These are phyloP conservation scores for Phoma sp. DNA, from an alignment of 2,329 filamentous ascomycete genomes.

Conservation along the genomic window DNA sequence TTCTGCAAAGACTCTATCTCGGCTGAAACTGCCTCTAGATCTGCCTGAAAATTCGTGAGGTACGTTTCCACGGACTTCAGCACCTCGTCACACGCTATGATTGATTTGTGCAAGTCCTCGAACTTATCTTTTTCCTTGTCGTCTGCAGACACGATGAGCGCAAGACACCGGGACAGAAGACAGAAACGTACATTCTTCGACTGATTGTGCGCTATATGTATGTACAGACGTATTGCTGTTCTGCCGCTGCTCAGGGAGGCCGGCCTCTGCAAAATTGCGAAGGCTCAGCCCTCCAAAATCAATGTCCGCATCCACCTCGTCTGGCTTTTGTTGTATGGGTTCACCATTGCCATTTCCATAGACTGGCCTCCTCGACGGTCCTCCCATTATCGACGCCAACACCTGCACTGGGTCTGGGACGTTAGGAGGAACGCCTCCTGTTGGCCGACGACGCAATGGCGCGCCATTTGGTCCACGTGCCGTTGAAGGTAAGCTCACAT, in stretches of 20 bases:
- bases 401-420: slow-evolving; percentile 74
- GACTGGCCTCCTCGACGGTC: slow-evolving; percentile 38
- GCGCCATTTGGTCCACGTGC: slow-evolving; percentile 72
- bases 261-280: slow-evolving; percentile 67
- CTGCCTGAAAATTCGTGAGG: slow-evolving; percentile 89
- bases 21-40: slow-evolving; percentile 87
- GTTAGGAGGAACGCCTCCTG: slow-evolving; percentile 58
- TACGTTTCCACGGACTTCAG: slow-evolving; percentile 92
- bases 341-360: slow-evolving; percentile 20
- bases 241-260: slow-evolving; percentile 39
- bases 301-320: slow-evolving; percentile 66
- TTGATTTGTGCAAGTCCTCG: slow-evolving; percentile 88
- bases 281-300: slow-evolving; percentile 82
- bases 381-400: slow-evolving; percentile 66
- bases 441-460: slow-evolving; percentile 64
- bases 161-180: slow-evolving; percentile 23
- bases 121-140: slow-evolving; percentile 84
- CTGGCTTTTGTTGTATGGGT: slow-evolving; percentile 51
- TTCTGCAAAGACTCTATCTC: slow-evolving; percentile 95
- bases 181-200: slow-evolving; percentile 72
- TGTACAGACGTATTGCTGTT: slow-evolving; percentile 47
- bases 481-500: slow-evolving; percentile 72
- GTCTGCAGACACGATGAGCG: slow-evolving; percentile 57
- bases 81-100: slow-evolving; percentile 88
- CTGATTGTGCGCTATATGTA: slow-evolving; percentile 65